Conservation (phyloP, 2,329 filamentous ascomycete species). For the Pseudocercospora musae region DNA sequence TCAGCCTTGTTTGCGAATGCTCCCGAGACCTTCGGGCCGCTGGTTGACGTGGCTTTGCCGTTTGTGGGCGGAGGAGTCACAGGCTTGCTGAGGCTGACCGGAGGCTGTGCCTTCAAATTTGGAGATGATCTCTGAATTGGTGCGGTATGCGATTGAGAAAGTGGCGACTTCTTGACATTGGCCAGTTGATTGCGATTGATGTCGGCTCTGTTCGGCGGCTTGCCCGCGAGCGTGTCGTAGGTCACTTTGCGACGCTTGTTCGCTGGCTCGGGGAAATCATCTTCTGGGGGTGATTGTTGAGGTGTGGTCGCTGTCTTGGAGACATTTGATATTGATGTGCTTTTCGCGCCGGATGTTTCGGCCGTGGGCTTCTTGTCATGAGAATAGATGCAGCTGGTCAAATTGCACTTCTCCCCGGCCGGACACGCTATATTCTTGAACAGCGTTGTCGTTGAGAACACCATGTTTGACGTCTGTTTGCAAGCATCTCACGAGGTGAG, state of each 20-base stretch:
- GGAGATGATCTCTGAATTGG: constrained; percentile 2
- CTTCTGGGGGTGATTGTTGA: neutral
- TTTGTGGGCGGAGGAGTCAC: constrained; percentile 24
- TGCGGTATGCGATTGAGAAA: constrained; percentile 8
- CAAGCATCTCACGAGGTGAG: neutral
- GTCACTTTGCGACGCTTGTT: constrained; percentile 33
- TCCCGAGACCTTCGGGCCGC: constrained; percentile 1
- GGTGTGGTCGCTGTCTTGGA: neutral
- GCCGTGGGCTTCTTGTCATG: constrained; percentile 42
- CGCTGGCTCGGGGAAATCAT: constrained; percentile 16
- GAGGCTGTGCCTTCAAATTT: constrained; percentile 3
- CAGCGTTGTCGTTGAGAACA: constrained; percentile 53
- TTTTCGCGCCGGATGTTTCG: neutral
- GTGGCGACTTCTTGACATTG: constrained; percentile 9
- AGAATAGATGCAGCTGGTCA: constrained; percentile 58
- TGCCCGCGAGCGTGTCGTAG: constrained; percentile 29
- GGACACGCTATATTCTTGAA: constrained; percentile 56
- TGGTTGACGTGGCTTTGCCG: constrained; percentile 4
- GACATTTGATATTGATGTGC: neutral
- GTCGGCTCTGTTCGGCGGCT: constrained; percentile 32
- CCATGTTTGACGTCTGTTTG: constrained; percentile 39
- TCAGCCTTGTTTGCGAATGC: constrained; percentile 17
- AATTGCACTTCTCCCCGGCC: constrained; percentile 46
- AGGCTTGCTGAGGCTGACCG: constrained; percentile 21
- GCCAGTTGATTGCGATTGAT: constrained; percentile 26